Base-by-base conservation (phyloP, 176 grass and related monocot genomes). In the Aegilops sharonensis region DNA sequence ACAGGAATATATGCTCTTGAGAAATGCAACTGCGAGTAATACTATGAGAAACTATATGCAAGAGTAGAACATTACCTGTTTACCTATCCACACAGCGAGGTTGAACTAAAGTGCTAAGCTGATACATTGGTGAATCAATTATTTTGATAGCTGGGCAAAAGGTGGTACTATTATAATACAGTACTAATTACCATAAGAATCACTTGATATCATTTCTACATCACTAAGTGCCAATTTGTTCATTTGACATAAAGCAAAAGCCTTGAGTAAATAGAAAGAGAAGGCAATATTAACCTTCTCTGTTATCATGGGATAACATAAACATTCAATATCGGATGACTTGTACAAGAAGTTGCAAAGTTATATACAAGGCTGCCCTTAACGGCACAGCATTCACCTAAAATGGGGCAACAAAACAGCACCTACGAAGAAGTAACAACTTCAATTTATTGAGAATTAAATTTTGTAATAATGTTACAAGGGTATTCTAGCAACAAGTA, bases 401-500 rank as follows among this genome's bases (percentile, higher is more conserved):
- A 34, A 74, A 68, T 81, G 66, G 69, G 21, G 34, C 75, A 42
- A 35, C 65, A 45, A 85, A 74, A 23, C 57, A 87, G 25, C 43
- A 30, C 71, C 15, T 54, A n/a, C 23, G 25, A 78, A 48, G 62
- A 84, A 77, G 65, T 71, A 80, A 40, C 62, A 84, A 68, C 57
- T 87, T 32, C 21, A 62, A 70, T 85, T 90, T 88, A 88, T 86
- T 88, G 17, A 4, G 32, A 36, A 80, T 88, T 89, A 39, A 86
- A 85, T 78, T 59, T 43, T 69, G 31, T 60, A 82, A 78, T 83
- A 81, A 61, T 36, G 73, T 68, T 85, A 85, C 91, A 93, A 64
- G 40, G 68, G 67, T 82, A 88, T 85, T 88, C 64, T 50, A 79
- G 85, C 78, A 93, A 75, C 59, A 88, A 92, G 90, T 85, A 88